A percentile compares a stretch with the other conserved stretches of the same genome.
Conservation (phyloP, 2,329 filamentous ascomycete species). For the Pestalotiopsis sp. region DNA sequence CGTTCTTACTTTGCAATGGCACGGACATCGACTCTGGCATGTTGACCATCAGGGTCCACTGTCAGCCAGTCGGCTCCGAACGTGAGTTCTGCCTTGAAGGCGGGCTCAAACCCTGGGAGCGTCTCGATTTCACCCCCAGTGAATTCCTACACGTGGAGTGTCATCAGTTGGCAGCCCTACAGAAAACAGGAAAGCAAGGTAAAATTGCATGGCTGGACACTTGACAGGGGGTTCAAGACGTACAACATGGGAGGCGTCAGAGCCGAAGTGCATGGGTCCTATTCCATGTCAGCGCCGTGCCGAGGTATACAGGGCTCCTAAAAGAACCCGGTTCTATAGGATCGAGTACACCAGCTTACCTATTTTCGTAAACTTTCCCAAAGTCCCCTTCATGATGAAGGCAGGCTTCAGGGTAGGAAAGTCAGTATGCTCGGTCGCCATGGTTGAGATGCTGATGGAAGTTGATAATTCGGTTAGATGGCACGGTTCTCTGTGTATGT, state of each 20-base stretch:
- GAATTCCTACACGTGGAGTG: background rate
- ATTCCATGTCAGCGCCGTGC: background rate
- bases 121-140: conserved; percentile 11
- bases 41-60: conserved; percentile 15
- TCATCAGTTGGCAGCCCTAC: background rate
- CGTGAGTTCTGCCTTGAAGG: conserved; percentile 18
- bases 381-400: conserved; percentile 7
- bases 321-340: background rate
- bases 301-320: no score
- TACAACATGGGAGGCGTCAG: conserved; percentile 10
- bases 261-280: conserved; percentile 12
- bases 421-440: background rate
- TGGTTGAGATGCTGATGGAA: conserved; percentile 1
- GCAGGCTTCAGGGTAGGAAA: conserved; percentile 13
- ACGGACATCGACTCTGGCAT: conserved; percentile 15
- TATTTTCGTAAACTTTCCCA: no score
- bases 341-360: background rate
- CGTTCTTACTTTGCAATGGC: conserved; percentile 14
- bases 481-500: background rate
- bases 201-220: no score
- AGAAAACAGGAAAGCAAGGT: background rate
- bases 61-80: conserved; percentile 20
- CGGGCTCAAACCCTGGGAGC: conserved; percentile 19
- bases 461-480: no score
- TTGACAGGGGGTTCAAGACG: background rate